Conservation (phyloP, 495 filamentous ascomycete species). For the Acidomyces sp. region DNA sequence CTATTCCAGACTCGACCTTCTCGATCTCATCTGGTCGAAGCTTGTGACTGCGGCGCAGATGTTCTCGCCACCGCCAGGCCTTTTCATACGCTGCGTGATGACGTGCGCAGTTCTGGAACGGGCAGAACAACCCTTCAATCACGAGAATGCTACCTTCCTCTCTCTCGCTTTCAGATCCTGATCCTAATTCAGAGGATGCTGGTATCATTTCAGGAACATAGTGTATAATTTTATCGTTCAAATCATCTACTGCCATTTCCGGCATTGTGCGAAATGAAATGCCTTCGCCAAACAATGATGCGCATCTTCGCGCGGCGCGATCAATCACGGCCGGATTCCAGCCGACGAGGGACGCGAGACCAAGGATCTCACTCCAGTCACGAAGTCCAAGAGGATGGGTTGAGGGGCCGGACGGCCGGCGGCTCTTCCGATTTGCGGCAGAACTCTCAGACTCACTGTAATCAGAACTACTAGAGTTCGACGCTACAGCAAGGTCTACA, state of each 20-base stretch:
- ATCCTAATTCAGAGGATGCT: background rate
- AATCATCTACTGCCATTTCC: background rate
- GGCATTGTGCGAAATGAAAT: constrained; percentile 10
- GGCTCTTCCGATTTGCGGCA: too few species aligned
- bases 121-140: constrained; percentile 1
- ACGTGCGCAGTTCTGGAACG: constrained; percentile 4
- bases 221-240: background rate
- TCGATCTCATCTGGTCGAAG: constrained; percentile 1
- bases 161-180: background rate
- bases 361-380: constrained; percentile 72
- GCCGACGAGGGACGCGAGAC: constrained; percentile 56
- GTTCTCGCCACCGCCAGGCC: constrained; percentile 14
- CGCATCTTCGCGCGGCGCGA: constrained; percentile 55
- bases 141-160: background rate
- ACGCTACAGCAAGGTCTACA: too few species aligned
- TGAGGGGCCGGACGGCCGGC: background rate
- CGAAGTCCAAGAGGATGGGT: constrained; percentile 33
- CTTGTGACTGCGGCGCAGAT: constrained; percentile 13
- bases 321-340: constrained; percentile 48
- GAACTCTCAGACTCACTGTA: too few species aligned
- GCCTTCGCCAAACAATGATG: constrained; percentile 33
- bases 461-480: too few species aligned
- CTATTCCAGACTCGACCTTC: background rate
- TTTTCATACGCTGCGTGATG: background rate
- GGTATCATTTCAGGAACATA: constrained; percentile 7